Base-by-base conservation (phyloP, 495 filamentous ascomycete species). In the Aspergillus olivimuriae region DNA sequence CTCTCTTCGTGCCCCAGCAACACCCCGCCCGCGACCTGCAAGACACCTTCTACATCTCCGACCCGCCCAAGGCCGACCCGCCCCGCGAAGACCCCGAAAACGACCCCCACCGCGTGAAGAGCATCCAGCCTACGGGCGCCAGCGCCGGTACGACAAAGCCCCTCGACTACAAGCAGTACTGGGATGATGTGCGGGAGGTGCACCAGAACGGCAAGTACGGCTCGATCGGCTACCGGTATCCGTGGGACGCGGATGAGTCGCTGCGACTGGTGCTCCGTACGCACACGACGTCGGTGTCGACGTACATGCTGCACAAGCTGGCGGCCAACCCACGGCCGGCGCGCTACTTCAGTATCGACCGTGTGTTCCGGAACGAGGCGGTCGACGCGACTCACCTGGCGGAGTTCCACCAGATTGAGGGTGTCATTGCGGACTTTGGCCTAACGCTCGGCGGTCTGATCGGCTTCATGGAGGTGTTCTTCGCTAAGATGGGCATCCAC, bases 361-460 rank as follows among this genome's bases (percentile, higher is more conserved):
- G 91, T 23, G 92, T 98, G 46, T 98, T 98, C 80, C 77, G 88
- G 52, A 90, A 92, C 63, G 92, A 98, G 69, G 86, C 87, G 4
- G 90, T 98, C 47, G 92, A 97, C 60, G 89, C 89, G 15, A 96
- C 92, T 7, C 92, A 98, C 72, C 69, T 98, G 50, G 89, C 89
- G 11, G 91, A 98, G 70, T 98, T 98, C 79, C 92, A 97, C 69
- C 92, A 98, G 62, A 83, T 96, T 34, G 92, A 98, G 67, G 92
- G 92, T 60, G 90, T 98, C 45, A 96, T 97, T 72, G 92, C 92
- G 10, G 92, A 98, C 62, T 95, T 90, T 55, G 82, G 81, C 16
- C 69, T 98, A 33, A 89, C 89, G 6, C 75, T 98, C 10, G 92
- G 91, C 49, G 91, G 89, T 20, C 71, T 96, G 51, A 95, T 96